Conservation (phyloP, 1,284 basidiomycete species). For the Somion occarium region DNA sequence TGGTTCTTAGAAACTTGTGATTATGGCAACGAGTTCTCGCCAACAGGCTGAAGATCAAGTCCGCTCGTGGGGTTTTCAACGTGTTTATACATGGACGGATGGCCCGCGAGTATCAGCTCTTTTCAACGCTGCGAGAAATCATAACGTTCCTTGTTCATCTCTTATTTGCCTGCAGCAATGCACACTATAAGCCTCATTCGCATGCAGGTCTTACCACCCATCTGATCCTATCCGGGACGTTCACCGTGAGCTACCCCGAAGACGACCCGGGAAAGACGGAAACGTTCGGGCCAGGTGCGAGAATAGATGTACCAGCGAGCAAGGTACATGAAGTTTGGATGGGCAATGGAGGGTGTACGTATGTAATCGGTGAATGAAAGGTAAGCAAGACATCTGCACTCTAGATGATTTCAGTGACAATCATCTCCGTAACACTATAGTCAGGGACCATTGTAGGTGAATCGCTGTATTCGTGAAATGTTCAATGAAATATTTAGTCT, state of each 20-base stretch:
- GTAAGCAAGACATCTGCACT: too few species aligned
- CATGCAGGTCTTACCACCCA: constrained; percentile 28
- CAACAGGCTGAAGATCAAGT: constrained; percentile 20
- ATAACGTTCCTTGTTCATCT: not conserved
- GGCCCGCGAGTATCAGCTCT: constrained; percentile 21
- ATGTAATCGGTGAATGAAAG: constrained; percentile 30
- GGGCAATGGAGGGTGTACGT: constrained; percentile 27
- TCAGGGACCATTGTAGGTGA: too few species aligned
- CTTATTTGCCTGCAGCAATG: constrained; percentile 18
- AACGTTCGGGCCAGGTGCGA: constrained; percentile 27
- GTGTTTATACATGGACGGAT: constrained; percentile 31
- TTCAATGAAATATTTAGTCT: too few species aligned
- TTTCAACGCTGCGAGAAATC: not conserved
- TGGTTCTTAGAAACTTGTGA: not conserved
- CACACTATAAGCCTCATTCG: constrained; percentile 27
- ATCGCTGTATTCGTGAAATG: too few species aligned
- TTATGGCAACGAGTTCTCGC: not conserved
- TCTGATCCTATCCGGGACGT: constrained; percentile 25
- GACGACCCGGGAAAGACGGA: constrained; percentile 22
- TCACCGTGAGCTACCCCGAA: constrained; percentile 26
- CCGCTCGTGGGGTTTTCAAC: constrained; percentile 27
- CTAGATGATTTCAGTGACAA: too few species aligned
- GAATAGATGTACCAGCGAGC: constrained; percentile 29
- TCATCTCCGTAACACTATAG: too few species aligned
- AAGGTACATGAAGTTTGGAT: constrained; percentile 31